Percentiles rank a stretch among this genome's conserved stretches.
These are phyloP conservation scores for Populus alba DNA, from an alignment of 345 rosid species.

Conservation along the genomic window DNA sequence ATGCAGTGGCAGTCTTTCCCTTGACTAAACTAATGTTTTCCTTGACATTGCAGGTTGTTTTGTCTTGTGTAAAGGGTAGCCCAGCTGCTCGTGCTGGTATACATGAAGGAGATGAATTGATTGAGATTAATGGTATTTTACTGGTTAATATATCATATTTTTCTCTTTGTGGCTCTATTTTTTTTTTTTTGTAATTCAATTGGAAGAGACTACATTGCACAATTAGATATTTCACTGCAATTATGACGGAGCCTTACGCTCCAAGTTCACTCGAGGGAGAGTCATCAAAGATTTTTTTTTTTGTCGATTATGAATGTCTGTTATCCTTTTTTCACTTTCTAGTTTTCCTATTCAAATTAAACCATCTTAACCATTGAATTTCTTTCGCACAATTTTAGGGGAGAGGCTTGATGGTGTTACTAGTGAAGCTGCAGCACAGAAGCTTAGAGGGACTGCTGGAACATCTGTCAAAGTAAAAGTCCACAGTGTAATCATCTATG, in stretches of 20 bases:
- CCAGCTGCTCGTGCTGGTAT: constrained; percentile 93
- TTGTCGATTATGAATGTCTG: neutral
- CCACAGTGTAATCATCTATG: constrained; percentile 43
- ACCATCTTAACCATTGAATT: neutral
- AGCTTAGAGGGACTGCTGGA: constrained; percentile 83
- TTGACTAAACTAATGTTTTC: neutral
- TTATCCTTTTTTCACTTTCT: neutral
- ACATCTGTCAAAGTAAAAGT: constrained; percentile 73
- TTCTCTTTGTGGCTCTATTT: neutral
- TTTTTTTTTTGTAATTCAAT: neutral
- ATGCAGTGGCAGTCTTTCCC: neutral
- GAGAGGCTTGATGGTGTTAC: constrained; percentile 62
- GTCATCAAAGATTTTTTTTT: too few species aligned
- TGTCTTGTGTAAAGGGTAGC: constrained; percentile 76
- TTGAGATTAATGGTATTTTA: constrained; percentile 78
- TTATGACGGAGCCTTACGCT: neutral
- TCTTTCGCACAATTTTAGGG: constrained; percentile 42
- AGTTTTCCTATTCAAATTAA: neutral
- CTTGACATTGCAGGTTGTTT: constrained; percentile 57
- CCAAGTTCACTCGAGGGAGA: neutral
- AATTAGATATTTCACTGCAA: neutral
- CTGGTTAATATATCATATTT: neutral
- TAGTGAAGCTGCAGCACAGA: constrained; percentile 82
- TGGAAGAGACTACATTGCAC: neutral
- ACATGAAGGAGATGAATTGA: constrained; percentile 75